Evolutionary conservation across 495 filamentous ascomycete species (phyloP).

Genomic region (Xylaria bambusicola): DNA sequence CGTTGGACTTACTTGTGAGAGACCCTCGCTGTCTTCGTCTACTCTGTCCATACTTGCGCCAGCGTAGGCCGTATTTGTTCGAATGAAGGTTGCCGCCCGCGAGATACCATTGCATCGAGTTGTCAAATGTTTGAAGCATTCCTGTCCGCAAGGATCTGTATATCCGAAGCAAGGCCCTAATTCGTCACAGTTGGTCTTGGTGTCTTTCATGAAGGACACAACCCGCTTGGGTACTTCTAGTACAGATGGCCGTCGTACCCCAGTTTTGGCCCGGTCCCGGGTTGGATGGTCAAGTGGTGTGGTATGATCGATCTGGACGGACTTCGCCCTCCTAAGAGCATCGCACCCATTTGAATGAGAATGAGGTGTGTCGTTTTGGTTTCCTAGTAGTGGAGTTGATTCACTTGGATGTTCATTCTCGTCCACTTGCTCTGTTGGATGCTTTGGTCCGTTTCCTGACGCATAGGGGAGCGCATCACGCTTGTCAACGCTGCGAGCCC

Average conservation of each 20-base stretch:
- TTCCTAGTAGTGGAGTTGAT: constrained; percentile 38
- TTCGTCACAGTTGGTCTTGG: constrained; percentile 70
- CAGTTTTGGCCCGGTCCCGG: constrained; percentile 25
- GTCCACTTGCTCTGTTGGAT: constrained; percentile 3
- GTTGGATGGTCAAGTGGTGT: neutral
- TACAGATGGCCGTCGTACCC: constrained; percentile 48
- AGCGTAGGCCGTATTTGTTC: constrained; percentile 24
- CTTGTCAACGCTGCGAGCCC: constrained; percentile 24
- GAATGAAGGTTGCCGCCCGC: constrained; percentile 30
- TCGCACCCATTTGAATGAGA: neutral
- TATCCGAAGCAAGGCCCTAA: constrained; percentile 80
- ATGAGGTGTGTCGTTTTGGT: constrained; percentile 17
- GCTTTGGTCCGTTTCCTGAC: constrained; percentile 14
- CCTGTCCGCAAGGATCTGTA: constrained; percentile 79
- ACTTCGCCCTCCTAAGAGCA: constrained; percentile 28
- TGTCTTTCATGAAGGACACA: constrained; percentile 65
- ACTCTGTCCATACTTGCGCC: constrained; percentile 24
- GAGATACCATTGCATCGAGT: constrained; percentile 27
- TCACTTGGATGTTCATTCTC: constrained; percentile 34
- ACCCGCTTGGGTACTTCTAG: constrained; percentile 52
- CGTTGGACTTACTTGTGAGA: constrained; percentile 28
- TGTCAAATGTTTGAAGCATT: constrained; percentile 66
- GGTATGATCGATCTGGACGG: constrained; percentile 21
- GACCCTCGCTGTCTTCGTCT: constrained; percentile 30
- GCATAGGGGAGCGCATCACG: neutral